phyloP scores from a whole-genome alignment of 2,329 filamentous ascomycete species.

The Emmonsia crescens region DNA sequence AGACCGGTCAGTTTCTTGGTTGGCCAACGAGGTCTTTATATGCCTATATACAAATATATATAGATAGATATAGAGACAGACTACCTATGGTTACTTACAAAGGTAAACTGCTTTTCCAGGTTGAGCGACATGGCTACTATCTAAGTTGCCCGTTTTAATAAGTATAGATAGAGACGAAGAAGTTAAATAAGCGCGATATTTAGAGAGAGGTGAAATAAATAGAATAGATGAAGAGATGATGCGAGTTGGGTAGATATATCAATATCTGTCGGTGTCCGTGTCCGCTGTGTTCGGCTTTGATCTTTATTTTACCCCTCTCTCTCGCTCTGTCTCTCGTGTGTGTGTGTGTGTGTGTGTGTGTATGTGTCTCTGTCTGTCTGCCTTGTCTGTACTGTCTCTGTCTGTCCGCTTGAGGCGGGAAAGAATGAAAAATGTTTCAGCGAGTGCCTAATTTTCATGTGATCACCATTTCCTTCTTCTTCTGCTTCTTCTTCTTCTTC shows the following conservation, averaged over 20 bases:
- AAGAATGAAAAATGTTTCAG: neutral
- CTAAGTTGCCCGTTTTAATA: neutral
- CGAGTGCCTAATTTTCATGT: neutral
- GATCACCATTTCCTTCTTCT: neutral
- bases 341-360: too few species aligned
- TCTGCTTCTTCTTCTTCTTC: neutral
- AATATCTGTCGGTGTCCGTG: neutral
- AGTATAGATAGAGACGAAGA: neutral
- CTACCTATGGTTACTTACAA: slow-evolving; percentile 47
- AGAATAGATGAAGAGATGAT: neutral
- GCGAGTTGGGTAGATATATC: neutral
- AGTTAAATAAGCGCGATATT: neutral
- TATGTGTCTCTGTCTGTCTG: neutral
- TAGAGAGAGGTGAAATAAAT: too few species aligned
- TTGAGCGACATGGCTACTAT: slow-evolving; percentile 33
- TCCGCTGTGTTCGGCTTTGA: neutral
- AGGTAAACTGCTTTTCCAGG: slow-evolving; percentile 55
- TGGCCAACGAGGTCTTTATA: neutral
- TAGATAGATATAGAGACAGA: too few species aligned
- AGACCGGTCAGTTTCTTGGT: slow-evolving; percentile 5
- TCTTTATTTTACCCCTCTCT: neutral
- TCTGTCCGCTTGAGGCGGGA: neutral
- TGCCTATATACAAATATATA: too few species aligned
- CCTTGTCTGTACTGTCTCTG: too few species aligned
- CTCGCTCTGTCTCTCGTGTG: too few species aligned